Base-by-base conservation (phyloP, 2,329 filamentous ascomycete species). In the Fusarium citri region DNA sequence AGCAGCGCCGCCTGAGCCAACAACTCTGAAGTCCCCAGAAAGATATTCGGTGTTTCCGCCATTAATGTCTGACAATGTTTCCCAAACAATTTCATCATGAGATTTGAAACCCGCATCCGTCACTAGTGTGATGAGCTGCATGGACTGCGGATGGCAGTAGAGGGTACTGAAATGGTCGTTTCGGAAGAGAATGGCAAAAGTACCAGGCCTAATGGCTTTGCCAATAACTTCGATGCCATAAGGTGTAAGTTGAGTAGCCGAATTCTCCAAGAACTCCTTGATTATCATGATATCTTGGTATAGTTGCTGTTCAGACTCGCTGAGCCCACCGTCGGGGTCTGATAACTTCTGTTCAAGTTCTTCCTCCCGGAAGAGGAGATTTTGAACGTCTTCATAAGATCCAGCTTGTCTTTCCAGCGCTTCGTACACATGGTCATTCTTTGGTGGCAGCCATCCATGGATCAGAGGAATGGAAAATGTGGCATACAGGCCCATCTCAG, bases 91-190 rank as follows among this genome's bases (percentile, higher is more conserved):
- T 77, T 98, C 95, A 18, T 94, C 91, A 72, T 98, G 94, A 12
- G 86, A 88, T 14, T 92, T 90, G 76, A 97, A 99, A 1, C 96
- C 96, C 26, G 94, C 92, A 77, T 99, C 96, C 0, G 96, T 98
- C 16, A 99, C 94, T 5, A 99, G 83, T 0, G 92, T 94, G 68
- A 95, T 88, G 2, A 98, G 85, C 70, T 92, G 87, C 42, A 89
- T 85, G 1, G 91, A 93, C 46, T 90, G 83, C 0, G 95, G 94
- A 73, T 98, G 94, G 65, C 94, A 93, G 80, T 97, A 97, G 0
- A 99, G 80, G 0, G 95, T 98, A 43, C 94, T 94, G 76, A 99
- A 99, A 78, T 99, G 96, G 76, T 99, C 95, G 74, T 99, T 99
- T 26, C 96, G 89, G 83, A 99, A 99, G 3, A 99, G 81, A 51